Base-by-base conservation (phyloP, 2,329 filamentous ascomycete species). In the Penicillium sp. region DNA sequence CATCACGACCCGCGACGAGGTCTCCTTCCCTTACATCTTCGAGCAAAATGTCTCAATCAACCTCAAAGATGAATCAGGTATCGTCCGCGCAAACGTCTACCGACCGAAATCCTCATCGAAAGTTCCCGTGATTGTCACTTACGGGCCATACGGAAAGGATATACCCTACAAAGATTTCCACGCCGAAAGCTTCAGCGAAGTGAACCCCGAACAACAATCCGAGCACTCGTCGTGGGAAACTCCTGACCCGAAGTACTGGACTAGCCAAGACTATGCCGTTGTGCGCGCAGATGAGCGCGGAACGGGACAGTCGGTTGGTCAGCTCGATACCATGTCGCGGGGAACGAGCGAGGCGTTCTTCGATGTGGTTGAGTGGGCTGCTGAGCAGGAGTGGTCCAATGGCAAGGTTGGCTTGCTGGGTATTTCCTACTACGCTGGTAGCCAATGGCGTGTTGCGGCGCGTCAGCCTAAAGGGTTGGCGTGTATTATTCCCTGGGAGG, bases 81-180 rank as follows among this genome's bases (percentile, higher is more conserved):
- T 80, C 2, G 73, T 82, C 4, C 69, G 81, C 11, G 77, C 73
- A 64, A 83, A 82, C 65, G 75, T 82, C 2, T 83, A 82, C 59
- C 71, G 79, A 2, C 80, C 80, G 1, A 80, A 79, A 45, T 58
- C 54, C 7, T 42, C 57, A 1, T 69, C 75, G 22, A 63, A 75
- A 69, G 57, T 59, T 22, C 87, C 88, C 0, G 86, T 88, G 0
- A 69, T 90, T 8, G 82, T 88, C 2, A 90, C 87, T 0, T 90
- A 90, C 60, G 87, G 87, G 0, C 88, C 88, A 0, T 90, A 90
- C 59, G 87, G 88, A 44, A 90, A 90, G 62, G 87, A 90, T 62
- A 87, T 89, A 23, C 55, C 55, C 3, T 60, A 60, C 51, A 49
- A 56, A 31, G 58, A 58, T 57, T 85, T 85, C 66, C 75, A 80